These are phyloP conservation scores for Vanderwaltozyma yarrowii DNA, from an alignment of 805 yeast genomes.

Conservation along the genomic window DNA sequence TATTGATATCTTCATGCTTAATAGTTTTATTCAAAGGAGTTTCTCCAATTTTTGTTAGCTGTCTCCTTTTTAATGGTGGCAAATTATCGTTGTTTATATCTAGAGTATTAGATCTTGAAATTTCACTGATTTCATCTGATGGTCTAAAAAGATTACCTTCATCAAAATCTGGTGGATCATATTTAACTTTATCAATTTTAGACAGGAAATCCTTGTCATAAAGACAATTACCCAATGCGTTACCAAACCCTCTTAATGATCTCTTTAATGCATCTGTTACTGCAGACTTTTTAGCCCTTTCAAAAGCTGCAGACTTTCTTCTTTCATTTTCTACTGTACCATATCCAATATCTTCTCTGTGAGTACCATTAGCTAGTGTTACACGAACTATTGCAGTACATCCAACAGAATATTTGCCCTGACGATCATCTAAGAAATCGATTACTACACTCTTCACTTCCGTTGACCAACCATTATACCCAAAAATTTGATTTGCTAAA, in stretches of 20 bases:
- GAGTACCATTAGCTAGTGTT: constrained; percentile 65
- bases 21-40: neutral
- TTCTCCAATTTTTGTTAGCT: constrained; percentile 10
- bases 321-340: constrained; percentile 74
- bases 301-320: constrained; percentile 66
- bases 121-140: constrained; percentile 26
- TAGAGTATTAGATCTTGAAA: constrained; percentile 20
- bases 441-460: constrained; percentile 56
- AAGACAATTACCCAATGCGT: constrained; percentile 75
- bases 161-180: constrained; percentile 37
- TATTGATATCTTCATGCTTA: neutral
- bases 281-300: constrained; percentile 76
- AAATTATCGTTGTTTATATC: constrained; percentile 2
- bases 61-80: constrained; percentile 16
- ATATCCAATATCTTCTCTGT: constrained; percentile 74
- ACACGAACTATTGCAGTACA: constrained; percentile 65
- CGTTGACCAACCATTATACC: constrained; percentile 75
- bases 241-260: constrained; percentile 71
- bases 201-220: constrained; percentile 60
- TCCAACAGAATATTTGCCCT: constrained; percentile 52
- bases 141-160: constrained; percentile 33
- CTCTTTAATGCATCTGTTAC: constrained; percentile 75
- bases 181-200: constrained; percentile 33
- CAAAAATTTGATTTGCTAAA: constrained; percentile 72
- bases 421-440: constrained; percentile 59